phyloP scores from a whole-genome alignment of 352 stramenopile genomes.

The Plasmopara viticola region DNA sequence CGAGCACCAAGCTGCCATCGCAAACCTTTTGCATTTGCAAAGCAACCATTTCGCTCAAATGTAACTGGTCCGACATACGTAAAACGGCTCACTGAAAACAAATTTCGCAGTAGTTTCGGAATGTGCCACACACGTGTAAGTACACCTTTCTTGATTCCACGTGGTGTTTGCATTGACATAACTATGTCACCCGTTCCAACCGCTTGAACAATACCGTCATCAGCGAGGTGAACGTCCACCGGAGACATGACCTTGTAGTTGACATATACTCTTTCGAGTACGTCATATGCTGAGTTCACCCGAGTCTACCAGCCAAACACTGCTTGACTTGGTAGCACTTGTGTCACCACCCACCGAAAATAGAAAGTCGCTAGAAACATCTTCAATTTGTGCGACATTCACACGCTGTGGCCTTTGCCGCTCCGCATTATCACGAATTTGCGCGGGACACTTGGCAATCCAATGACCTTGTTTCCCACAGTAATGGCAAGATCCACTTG shows the following conservation, averaged over 20 bases:
- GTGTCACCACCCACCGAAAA: neutral
- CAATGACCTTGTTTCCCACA: neutral
- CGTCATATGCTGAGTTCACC: neutral
- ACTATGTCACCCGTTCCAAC: neutral
- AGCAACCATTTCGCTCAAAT: too few relatives aligned
- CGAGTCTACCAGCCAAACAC: too few relatives aligned
- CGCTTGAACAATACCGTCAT: neutral
- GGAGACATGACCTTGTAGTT: neutral
- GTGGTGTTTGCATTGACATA: neutral
- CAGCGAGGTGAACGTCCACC: neutral
- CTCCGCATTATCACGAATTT: neutral
- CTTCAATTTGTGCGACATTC: neutral
- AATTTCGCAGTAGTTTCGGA: too few relatives aligned
- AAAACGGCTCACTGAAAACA: too few relatives aligned
- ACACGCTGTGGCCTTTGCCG: neutral
- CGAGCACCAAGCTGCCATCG: too few relatives aligned
- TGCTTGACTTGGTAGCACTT: neutral
- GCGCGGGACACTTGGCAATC: neutral
- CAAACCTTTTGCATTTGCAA: too few relatives aligned
- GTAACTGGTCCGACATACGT: too few relatives aligned
- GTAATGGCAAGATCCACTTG: too few relatives aligned
- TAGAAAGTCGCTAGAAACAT: neutral
- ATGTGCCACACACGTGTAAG: too few relatives aligned
- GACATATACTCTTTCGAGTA: neutral
- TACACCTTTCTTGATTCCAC: neutral